Base-by-base conservation (phyloP, 371 early-diverging fungal species). In the Syncephalis plumigaleata region DNA sequence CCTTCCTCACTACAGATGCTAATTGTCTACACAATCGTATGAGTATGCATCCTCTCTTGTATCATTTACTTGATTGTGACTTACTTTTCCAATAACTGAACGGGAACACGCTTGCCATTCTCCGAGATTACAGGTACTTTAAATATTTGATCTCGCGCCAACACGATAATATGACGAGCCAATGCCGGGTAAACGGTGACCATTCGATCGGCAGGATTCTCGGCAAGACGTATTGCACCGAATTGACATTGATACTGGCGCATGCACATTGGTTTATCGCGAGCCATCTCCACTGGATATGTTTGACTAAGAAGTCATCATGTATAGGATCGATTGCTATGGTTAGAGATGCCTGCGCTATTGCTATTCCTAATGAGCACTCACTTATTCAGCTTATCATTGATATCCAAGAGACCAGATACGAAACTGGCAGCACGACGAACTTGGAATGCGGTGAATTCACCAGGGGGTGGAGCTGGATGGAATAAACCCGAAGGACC, bases 211-310 rank as follows among this genome's bases (percentile, higher is more conserved):
- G 76, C 58, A 0, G 67, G 73, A 20, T 66, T 39, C 11, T 73
- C 68, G 16, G 91, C 79, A 44, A 85, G 73, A 25, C 93, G 73
- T 25, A 73, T 70, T 1, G 81, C 71, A n/a, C 89, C 85, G 65
- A 91, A 90, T 59, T 87, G 71, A 27, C 71, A 67, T 49, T 73
- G 75, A 58, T 81, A 78, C 64, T 93, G 92, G 62, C 91, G 73
- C 93, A 94, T 92, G 60, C 88, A 87, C 24, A 88, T 60, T 0
- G 90, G 86, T 1, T 64, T 63, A 26, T 77, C 73, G 23, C 75
- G 69, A 36, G 78, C 70, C 45, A 55, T 57, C 51, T 91, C 91
- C 8, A 84, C 68, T 8, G 82, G 68, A 45, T 90, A 52, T 23
- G 56, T 45, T 51, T 80, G 75, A 17, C 66, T 68, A 22, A 43